Base-by-base conservation (phyloP, 768 basidiomycete species). In the Tylopilus cervinicoccineus region DNA sequence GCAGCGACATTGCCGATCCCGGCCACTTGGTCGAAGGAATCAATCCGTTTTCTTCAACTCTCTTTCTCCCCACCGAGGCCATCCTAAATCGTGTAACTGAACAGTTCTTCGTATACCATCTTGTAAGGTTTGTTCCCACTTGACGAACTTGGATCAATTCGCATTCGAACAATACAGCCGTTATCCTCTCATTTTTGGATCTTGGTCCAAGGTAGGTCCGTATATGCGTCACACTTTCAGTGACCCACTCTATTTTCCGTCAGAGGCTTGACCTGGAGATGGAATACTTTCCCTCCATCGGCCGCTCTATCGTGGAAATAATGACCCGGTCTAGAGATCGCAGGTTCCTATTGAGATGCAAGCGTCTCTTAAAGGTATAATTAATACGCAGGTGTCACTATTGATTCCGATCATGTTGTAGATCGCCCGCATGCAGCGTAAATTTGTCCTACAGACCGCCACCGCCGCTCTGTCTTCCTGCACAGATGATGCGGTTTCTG, bases 131-230 rank as follows among this genome's bases (percentile, higher is more conserved):
- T 36, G 72, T 64, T 22, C 16, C 31, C 43, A 22, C 40, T 48
- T 42, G 20, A 45, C 32, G 28, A 6, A 19, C 33, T 39, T 36
- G 51, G 31, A 47, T 44, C 43, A 50, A 56, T 52, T 40, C 54
- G 27, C 29, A 43, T 29, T 46, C 17, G 19, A 61, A 38, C 19
- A 28, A 29, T 34, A 27, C 55, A 90, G 88, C 58, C 80, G 81
- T 3, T 88, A 89, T 67, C 88, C 88, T 19, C 71, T 88, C 32
- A 77, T 89, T 47, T 91, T 90, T 62, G 88, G 88, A 3, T 65
- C 72, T 23, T 82, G 81, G 80, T 72, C 74, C 60, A 74, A 75
- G 71, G 87, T 84, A 70, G 46, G 65, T 62, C 34, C 44, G 37
- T 47, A 39, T 52, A 49, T 45, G 45, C 49, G 38, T 38, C 41